phyloP scores from a whole-genome alignment of 139 green algal species.

The Picochlorum sp. region DNA sequence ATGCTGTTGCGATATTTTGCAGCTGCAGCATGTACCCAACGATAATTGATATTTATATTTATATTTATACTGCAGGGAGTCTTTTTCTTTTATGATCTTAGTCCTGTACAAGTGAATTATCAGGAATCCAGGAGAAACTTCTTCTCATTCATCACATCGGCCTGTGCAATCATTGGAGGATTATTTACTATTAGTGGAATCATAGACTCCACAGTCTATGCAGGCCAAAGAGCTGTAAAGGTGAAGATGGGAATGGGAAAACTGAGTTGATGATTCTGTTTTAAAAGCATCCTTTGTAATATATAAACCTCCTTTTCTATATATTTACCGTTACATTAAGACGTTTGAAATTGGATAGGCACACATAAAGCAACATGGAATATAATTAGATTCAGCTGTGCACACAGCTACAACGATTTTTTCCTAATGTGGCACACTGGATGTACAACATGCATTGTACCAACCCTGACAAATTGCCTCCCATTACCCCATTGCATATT shows the following conservation, averaged over 20 bases:
- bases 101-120: slow-evolving; percentile 82
- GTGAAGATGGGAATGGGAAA: slow-evolving; percentile 98
- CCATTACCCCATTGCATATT: slow-evolving; percentile 83
- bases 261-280: slow-evolving; percentile 22
- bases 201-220: slow-evolving; percentile 83
- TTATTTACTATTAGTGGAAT: slow-evolving; percentile 94
- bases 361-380: not conserved
- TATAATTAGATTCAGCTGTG: not conserved
- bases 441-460: too few species aligned
- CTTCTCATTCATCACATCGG: slow-evolving; percentile 82
- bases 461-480: not conserved
- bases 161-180: slow-evolving; percentile 93
- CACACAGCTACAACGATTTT: not conserved
- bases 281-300: not conserved
- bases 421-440: not conserved
- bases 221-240: slow-evolving; percentile 60
- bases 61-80: slow-evolving; percentile 69
- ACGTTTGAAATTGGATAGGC: too few species aligned
- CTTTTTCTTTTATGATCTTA: slow-evolving; percentile 98
- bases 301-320: not conserved
- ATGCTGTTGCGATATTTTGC: not conserved
- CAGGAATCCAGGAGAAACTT: slow-evolving; percentile 67
- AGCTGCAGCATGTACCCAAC: not conserved
- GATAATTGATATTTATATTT: not conserved
- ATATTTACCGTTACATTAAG: not conserved